Base-by-base conservation (phyloP, 495 filamentous ascomycete species). In the Lasiosphaeriaceae sp. region DNA sequence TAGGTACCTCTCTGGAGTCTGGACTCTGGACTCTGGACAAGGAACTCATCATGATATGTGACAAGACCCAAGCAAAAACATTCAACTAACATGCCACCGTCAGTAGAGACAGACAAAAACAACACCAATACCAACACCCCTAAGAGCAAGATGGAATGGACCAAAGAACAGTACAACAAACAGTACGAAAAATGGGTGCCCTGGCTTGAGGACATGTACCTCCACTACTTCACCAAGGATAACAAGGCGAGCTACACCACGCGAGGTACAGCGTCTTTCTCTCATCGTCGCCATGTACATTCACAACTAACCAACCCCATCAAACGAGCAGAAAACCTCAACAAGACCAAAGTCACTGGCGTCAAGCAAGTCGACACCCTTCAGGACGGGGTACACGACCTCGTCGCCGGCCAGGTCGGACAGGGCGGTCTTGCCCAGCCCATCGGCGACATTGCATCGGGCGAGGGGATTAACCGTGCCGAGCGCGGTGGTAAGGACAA, bases 161-260 rank as follows among this genome's bases (percentile, higher is more conserved):
- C 74, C 17, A 80, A 77, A 57, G 66, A 83, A 47, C 75, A 71
- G 12, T 87, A 86, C 74, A 80, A 84, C 66, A 67, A 79, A 11
- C 81, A 87, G 63, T 89, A 89, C 65, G 83, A 89, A 61, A 77
- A 74, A 50, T 89, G 86, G 87, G 81, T 88, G 70, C 86, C 87
- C 5, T 90, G 86, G 85, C 76, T 89, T 35, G 87, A 90, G 61
- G 87, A 89, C 68, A 68, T 80, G 52, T 88, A 87, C 63, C 77
- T 90, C 17, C 75, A 72, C 35, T 89, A 81, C 74, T 89, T 89
- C 59, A 85, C 82, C 60, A 85, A 81, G 55, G 86, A 90, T 61
- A 90, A 89, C 71, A 87, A 89, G 70, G 76, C 84, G 1, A 83
- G 80, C 59, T 89, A 88, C 61, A 74, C 75, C 1, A 77, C 84